These are phyloP conservation scores for Backusella luteola DNA, from an alignment of 192 early-diverging fungal genomes.

Conservation along the genomic window DNA sequence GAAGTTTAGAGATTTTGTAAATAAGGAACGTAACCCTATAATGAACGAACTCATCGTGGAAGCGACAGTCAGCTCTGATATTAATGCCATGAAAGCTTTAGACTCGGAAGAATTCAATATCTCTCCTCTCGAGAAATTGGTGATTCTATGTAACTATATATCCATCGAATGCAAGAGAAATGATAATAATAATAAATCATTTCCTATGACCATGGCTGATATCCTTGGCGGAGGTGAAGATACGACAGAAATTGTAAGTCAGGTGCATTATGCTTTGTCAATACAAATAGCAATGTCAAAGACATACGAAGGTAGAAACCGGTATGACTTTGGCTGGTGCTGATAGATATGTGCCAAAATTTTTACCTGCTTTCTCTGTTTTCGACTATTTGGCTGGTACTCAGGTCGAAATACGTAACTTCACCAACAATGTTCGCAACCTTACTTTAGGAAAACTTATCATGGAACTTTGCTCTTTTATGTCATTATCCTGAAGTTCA, in stretches of 20 bases:
- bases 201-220: neutral
- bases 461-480: neutral
- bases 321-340: constrained; percentile 1
- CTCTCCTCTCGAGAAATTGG: neutral
- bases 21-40: neutral
- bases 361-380: neutral
- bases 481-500: constrained; percentile 6
- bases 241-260: neutral
- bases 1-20: neutral
- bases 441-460: neutral
- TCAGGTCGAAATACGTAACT: neutral
- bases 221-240: constrained; percentile 10
- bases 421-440: neutral
- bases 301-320: neutral
- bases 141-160: neutral
- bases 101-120: neutral
- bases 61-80: neutral
- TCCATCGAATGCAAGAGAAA: neutral
- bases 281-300: too few species aligned
- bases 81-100: neutral
- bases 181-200: too few species aligned
- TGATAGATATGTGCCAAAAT: neutral
- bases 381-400: constrained; percentile 1
- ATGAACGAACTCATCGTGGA: neutral
- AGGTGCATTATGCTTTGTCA: too few species aligned